Base-by-base conservation (phyloP, 805 yeast species). In the Schizosaccharomyces octosporus region DNA sequence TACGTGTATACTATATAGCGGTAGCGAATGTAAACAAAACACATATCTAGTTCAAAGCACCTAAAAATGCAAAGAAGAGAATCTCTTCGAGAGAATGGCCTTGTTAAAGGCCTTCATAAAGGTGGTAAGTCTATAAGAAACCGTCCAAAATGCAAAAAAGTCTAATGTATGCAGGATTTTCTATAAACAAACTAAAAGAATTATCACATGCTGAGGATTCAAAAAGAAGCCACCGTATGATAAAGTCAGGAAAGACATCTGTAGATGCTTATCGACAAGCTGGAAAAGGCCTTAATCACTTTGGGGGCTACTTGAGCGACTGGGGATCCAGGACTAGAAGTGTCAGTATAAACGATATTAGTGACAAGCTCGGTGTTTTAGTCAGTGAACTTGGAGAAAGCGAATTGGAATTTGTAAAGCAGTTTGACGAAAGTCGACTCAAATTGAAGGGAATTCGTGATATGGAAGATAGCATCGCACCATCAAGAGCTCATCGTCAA, bases 381-480 rank as follows among this genome's bases (percentile, higher is more conserved):
- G 27, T 36, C n/a, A 29, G 48, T 36, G 60, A 57, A 36, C 27
- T 57, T 4, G 60, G 48, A 1, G 60, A 57, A 6, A 29, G 45
- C 13, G 60, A 57, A 57, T 5, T 27, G 45, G 48, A 24, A 5
- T 57, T 57, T 36, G 60, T 36, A 9, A 19, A 21, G 21, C 29
- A n/a, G 15, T 36, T 57, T 24, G 45, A 57, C 11, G 42, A 57
- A 41, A 57, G 29, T 21, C 43, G 60, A 29, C 31, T 41, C 21
- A 21, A 27, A 9, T 17, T 57, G 45, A 85, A 77, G 85, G 85
- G 75, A 88, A 84, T 73, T 90, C 94, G 62, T 83, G 82, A 73
- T 82, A 88, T 54, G 81, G 55, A 41, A 41, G 48, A 43, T 21
- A 43, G 48, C 36, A 59, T 62, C 27, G 60, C 48, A 9, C 58